Evolutionary conservation across 352 stramenopile species (phyloP), one percentile per base, ranked within the genome.

Genomic region (Saprolegnia parasitica): DNA sequence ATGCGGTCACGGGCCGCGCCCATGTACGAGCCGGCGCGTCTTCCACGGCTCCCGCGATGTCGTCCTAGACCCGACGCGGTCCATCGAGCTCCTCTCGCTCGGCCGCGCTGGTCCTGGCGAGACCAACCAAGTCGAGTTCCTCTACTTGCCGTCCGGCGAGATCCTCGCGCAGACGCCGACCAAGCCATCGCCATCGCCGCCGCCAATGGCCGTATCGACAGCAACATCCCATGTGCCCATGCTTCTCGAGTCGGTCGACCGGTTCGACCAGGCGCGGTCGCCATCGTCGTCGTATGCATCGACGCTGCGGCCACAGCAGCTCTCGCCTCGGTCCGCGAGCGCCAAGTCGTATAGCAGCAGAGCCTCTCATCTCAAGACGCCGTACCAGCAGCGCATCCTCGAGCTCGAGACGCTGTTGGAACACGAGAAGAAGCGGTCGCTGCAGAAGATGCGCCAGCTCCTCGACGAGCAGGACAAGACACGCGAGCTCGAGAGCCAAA

Each of bases 391-490:
- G 35, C 62, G 62, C 32, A 61, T 68, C 29, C 58, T 89, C n/a
- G 76, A 81, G 70, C 52, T 63, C 18, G 78, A 89, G 55, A 61
- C 62, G 18, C 35, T 68, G 6, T 61, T 93, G 5, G 76, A 88
- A 56, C 81, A 80, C 5, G 84, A 93, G 57, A 89, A 91, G 71
- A 83, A 83, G 67, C 80, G 78, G 21, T 80, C 88, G 46, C 64
- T 90, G 47, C 73, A 87, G 32, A 89, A 88, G 65, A 88, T 87
- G 79, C 83, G 80, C 1, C 78, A 86, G 35, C 57, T 91, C 20
- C 72, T 90, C 5, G 76, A 88, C 18, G 83, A 90, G 35, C 81
- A 93, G 60, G 73, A 73, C 45, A 90, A 87, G 61, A 84, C 73
- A 29, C 81, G 89, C 65, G 76, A 83, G 10, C 67, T 90, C 13